Base-by-base conservation (phyloP, 805 yeast species). In the Candida xiaguanensis region DNA sequence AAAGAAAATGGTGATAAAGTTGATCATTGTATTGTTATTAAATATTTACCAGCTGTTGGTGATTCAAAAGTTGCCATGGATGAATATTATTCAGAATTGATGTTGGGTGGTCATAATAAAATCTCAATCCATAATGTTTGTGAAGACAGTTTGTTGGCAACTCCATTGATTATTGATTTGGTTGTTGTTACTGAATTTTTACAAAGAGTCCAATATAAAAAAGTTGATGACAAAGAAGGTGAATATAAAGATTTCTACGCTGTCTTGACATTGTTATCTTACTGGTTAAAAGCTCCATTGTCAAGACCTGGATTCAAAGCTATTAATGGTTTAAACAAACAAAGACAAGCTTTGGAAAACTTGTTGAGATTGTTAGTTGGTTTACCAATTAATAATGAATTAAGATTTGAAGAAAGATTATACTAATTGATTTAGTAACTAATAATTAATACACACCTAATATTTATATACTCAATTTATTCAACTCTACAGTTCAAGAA, bases 51-150 rank as follows among this genome's bases (percentile, higher is more conserved):
- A 41, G 96, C 97, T 7, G 97, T 90, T 35, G 96, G 95, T 27
- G 98, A 90, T 65, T 82, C 93, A 48, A 90, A 90, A 72, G 96
- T 90, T 48, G 98, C 98, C 38, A 91, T 90, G 97, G 98, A 90
- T 65, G 97, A 91, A 70, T 90, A 90, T 70, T 88, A 91, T 71
- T 84, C 95, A 41, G 97, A 90, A 67, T 80, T 90, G 59, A 91
- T 90, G 97, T 76, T 90, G 53, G 98, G 98, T 45, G 98, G 98
- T 32, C 96, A 90, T 70, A 91, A 90, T 72, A 84, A 93, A 59
- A 85, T 90, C 50, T 81, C 95, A 34, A 84, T 91, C 58, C 95
- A 90, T 69, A 90, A 91, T 61, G 95, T 91, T 30, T 90, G 98
- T 66, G 98, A 90, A 67, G 98, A 90, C 63, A 89, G 96, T 3